Conservation (phyloP, 352 stramenopile species). For the Pythium utonaiense region DNA sequence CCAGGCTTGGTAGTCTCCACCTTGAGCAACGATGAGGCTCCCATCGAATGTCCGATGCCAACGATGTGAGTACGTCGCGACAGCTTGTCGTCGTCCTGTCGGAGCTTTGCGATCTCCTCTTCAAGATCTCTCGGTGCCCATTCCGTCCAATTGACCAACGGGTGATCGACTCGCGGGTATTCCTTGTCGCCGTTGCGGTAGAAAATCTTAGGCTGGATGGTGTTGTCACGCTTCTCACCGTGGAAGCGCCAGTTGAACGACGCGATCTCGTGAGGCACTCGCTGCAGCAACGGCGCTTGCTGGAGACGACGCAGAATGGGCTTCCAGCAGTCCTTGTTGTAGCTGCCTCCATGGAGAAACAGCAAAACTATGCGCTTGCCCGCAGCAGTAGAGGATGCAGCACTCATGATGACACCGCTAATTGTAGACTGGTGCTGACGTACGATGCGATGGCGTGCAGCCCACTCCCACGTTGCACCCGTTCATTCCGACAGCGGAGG, state of each 20-base stretch:
- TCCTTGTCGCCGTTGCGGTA: conserved; percentile 16
- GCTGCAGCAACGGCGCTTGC: conserved; percentile 23
- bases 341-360: conserved; percentile 40
- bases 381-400: background rate
- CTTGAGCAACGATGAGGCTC: conserved; percentile 9
- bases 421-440: no score
- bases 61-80: conserved; percentile 7
- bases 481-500: no score
- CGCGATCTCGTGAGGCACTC: conserved; percentile 22
- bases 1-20: conserved; percentile 16
- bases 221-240: conserved; percentile 31
- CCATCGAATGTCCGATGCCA: conserved; percentile 27
- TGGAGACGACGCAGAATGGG: conserved; percentile 34
- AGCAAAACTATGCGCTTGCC: conserved; percentile 25
- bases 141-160: conserved; percentile 10
- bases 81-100: conserved; percentile 1
- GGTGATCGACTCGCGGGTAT: conserved; percentile 28
- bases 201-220: conserved; percentile 17
- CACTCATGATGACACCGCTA: background rate
- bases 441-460: no score
- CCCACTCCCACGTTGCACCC: no score
- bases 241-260: conserved; percentile 42
- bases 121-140: conserved; percentile 11
- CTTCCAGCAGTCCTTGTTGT: conserved; percentile 44
- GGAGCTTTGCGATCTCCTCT: conserved; percentile 8